Percentiles rank a stretch among this genome's conserved stretches.
phyloP scores from a whole-genome alignment of 345 rosid genomes.

The Pelargonium nanum region DNA sequence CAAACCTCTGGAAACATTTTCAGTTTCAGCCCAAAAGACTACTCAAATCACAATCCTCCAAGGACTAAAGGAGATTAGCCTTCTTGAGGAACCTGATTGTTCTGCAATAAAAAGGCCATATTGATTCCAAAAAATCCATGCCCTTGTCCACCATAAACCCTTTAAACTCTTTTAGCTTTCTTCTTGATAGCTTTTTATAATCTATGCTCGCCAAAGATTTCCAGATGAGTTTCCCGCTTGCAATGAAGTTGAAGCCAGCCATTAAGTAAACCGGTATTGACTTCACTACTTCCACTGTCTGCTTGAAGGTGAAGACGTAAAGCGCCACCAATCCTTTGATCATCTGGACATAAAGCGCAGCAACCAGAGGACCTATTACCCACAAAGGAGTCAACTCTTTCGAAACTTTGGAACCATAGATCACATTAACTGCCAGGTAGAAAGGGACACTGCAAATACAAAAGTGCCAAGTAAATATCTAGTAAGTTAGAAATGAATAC shows the following conservation, averaged over 20 bases:
- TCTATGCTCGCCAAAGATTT: slow-evolving; percentile 49
- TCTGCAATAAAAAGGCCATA: slow-evolving; percentile 95
- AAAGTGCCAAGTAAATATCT: background rate
- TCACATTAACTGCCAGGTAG: slow-evolving; percentile 46
- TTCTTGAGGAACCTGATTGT: slow-evolving; percentile 88
- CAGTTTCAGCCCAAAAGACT: too few relatives aligned
- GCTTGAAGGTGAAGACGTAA: slow-evolving; percentile 67
- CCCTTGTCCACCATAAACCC: slow-evolving; percentile 59
- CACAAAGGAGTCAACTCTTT: slow-evolving; percentile 78
- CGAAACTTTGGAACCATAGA: slow-evolving; percentile 67
- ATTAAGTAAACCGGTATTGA: slow-evolving; percentile 50
- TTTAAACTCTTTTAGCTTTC: slow-evolving; percentile 41
- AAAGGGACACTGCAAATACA: slow-evolving; percentile 50
- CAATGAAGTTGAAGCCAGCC: slow-evolving; percentile 37
- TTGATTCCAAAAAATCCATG: slow-evolving; percentile 67
- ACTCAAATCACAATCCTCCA: too few relatives aligned
- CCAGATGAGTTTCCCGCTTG: slow-evolving; percentile 58
- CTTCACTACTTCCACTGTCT: slow-evolving; percentile 35
- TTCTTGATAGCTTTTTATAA: slow-evolving; percentile 46
- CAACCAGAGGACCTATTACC: slow-evolving; percentile 67
- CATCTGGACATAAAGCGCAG: slow-evolving; percentile 59
- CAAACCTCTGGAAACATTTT: too few relatives aligned
- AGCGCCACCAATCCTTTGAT: slow-evolving; percentile 51
- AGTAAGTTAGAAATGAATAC: background rate
- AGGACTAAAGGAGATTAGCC: slow-evolving; percentile 72